Percentiles rank a stretch among this genome's conserved stretches.
These are phyloP conservation scores for Hyparrhenia diplandra DNA, from an alignment of 176 grass and related monocot species.

Conservation along the genomic window DNA sequence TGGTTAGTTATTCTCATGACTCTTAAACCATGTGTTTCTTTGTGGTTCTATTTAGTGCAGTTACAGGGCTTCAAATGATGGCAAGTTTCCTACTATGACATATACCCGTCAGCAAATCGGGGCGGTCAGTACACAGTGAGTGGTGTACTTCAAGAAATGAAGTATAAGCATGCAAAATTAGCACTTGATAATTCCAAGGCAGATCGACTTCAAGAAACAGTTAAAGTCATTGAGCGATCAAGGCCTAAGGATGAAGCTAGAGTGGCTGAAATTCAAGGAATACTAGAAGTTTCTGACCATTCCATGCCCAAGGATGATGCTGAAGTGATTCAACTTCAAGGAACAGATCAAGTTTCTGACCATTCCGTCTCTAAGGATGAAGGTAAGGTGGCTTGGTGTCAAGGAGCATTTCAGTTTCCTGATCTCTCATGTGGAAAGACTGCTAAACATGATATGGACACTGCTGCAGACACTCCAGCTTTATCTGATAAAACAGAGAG, in stretches of 20 bases:
- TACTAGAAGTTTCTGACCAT: slow-evolving; percentile 18
- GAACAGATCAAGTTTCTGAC: neutral
- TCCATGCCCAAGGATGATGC: slow-evolving; percentile 1
- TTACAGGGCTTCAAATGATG: slow-evolving; percentile 51
- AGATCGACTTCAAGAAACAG: neutral
- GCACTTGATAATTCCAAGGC: slow-evolving; percentile 3
- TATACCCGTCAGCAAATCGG: slow-evolving; percentile 34
- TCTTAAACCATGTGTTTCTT: slow-evolving; percentile 18
- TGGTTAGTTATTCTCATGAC: neutral
- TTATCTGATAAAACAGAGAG: slow-evolving; percentile 7
- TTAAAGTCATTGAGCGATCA: slow-evolving; percentile 16
- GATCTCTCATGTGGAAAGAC: neutral
- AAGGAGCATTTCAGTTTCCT: neutral
- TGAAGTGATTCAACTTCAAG: neutral
- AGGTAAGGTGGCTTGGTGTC: neutral
- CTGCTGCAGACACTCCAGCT: neutral
- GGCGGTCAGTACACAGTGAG: slow-evolving; percentile 42
- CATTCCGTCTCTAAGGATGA: neutral
- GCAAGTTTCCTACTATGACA: slow-evolving; percentile 34
- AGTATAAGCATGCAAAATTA: slow-evolving; percentile 33
- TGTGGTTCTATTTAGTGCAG: slow-evolving; percentile 44
- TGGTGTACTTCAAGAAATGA: slow-evolving; percentile 55
- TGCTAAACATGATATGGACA: slow-evolving; percentile 9
- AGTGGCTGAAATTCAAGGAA: neutral
- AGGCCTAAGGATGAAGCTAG: neutral